Conservation (phyloP, 768 basidiomycete species). For the Rubroboletus pulcherrimus region DNA sequence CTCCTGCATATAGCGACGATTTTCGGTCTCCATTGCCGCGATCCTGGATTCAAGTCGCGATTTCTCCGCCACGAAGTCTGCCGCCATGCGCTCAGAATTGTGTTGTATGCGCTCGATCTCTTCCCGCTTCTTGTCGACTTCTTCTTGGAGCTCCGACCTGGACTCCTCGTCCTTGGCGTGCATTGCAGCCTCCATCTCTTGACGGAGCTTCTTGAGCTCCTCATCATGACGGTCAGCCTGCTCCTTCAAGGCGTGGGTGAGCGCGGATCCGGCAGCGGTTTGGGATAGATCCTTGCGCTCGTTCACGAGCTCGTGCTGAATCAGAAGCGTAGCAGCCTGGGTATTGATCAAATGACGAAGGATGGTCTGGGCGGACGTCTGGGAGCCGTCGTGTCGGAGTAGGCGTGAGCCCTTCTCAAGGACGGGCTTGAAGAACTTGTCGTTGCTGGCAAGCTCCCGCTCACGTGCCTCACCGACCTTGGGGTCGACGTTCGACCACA, state of each 20-base stretch:
- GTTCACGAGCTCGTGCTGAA: constrained; percentile 55
- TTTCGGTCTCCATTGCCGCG: constrained; percentile 26
- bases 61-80: constrained; percentile 39
- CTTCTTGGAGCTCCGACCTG: constrained; percentile 41
- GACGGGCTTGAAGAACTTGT: constrained; percentile 50
- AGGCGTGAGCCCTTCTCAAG: constrained; percentile 47
- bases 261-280: constrained; percentile 51
- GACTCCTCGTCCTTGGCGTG: constrained; percentile 45
- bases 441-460: constrained; percentile 37
- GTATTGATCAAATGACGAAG: constrained; percentile 40
- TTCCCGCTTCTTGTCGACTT: constrained; percentile 40
- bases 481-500: constrained; percentile 45
- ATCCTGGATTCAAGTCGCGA: constrained; percentile 29
- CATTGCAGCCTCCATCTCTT: constrained; percentile 46
- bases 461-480: constrained; percentile 43
- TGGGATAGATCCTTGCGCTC: constrained; percentile 45
- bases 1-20: constrained; percentile 11
- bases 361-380: constrained; percentile 40
- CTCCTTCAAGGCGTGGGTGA: constrained; percentile 46
- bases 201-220: constrained; percentile 45
- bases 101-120: constrained; percentile 41
- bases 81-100: constrained; percentile 39
- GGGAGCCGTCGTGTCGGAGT: constrained; percentile 39
- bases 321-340: constrained; percentile 42
- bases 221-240: constrained; percentile 43